phyloP scores from a whole-genome alignment of 192 early-diverging fungal species.

The Thamnidium elegans region DNA sequence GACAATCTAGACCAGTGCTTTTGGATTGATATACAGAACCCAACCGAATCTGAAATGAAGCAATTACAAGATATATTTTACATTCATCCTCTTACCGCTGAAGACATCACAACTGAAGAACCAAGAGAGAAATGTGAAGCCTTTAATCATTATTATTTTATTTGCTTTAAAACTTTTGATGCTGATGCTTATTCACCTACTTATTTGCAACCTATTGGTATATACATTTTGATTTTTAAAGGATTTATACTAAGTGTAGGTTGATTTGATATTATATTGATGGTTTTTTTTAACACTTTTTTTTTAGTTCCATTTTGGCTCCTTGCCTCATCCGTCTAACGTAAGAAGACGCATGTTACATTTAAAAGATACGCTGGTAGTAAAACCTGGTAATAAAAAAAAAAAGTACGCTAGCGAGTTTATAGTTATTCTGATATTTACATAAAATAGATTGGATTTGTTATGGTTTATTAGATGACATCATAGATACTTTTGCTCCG shows the following conservation, averaged over 20 bases:
- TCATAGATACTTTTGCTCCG: slow-evolving; percentile 90
- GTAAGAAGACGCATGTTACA: slow-evolving; percentile 86
- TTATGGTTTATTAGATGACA: slow-evolving; percentile 93
- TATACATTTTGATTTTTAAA: slow-evolving; percentile 67
- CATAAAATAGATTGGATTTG: slow-evolving; percentile 83
- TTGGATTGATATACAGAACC: slow-evolving; percentile 65
- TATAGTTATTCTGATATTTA: not conserved
- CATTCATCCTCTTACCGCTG: slow-evolving; percentile 75
- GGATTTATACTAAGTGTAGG: slow-evolving; percentile 67
- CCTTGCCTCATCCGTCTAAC: slow-evolving; percentile 76
- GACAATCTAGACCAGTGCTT: slow-evolving; percentile 42
- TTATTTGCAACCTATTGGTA: slow-evolving; percentile 64
- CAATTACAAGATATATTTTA: slow-evolving; percentile 57
- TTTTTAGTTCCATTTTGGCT: slow-evolving; percentile 79
- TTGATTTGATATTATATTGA: not conserved
- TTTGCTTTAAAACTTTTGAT: slow-evolving; percentile 81
- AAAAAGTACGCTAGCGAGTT: not conserved
- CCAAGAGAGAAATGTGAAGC: slow-evolving; percentile 94
- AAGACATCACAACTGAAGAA: slow-evolving; percentile 88
- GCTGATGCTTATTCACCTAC: slow-evolving; percentile 55
- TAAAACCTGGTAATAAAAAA: slow-evolving; percentile 65
- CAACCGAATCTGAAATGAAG: slow-evolving; percentile 53
- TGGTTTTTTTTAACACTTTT: not conserved
- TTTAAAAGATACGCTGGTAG: slow-evolving; percentile 73
- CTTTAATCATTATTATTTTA: slow-evolving; percentile 87